phyloP scores from a whole-genome alignment of 257 asterid genomes.

The Forsythia suspensa region DNA sequence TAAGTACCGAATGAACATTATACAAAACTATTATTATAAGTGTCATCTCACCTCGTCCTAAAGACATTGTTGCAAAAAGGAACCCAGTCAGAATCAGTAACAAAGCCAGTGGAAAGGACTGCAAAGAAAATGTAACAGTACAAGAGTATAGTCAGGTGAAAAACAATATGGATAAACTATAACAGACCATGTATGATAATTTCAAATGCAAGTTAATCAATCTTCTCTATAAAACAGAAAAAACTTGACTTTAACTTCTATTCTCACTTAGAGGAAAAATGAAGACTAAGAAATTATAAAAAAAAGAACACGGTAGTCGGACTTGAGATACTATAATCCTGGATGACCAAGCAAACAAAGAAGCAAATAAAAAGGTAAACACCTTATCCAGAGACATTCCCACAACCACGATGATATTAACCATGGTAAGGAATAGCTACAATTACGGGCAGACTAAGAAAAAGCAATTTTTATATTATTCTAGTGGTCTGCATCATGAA shows the following conservation, averaged over 20 bases:
- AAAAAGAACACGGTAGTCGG: neutral
- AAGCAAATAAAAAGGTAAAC: neutral
- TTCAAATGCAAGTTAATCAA: neutral
- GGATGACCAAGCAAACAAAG: neutral
- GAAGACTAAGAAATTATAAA: neutral
- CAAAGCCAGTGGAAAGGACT: conserved; percentile 85
- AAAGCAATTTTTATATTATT: neutral
- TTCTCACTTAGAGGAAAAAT: neutral
- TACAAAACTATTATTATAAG: conserved; percentile 15
- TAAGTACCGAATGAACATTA: conserved; percentile 16
- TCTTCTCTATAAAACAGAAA: neutral
- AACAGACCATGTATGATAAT: conserved; percentile 8
- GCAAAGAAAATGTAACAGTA: conserved; percentile 31
- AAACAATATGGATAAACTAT: neutral
- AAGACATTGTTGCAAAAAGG: conserved; percentile 54
- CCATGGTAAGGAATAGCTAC: neutral
- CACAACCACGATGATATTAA: neutral
- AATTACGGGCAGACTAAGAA: neutral
- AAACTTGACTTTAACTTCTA: neutral
- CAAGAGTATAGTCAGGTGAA: neutral
- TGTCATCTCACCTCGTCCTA: conserved; percentile 66
- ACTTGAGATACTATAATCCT: neutral
- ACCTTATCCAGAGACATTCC: neutral
- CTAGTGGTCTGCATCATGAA: neutral
- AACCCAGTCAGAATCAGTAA: conserved; percentile 57